Base-by-base conservation (phyloP, 352 stramenopile genomes). In the Hyaloperonospora arabidopsidis region DNA sequence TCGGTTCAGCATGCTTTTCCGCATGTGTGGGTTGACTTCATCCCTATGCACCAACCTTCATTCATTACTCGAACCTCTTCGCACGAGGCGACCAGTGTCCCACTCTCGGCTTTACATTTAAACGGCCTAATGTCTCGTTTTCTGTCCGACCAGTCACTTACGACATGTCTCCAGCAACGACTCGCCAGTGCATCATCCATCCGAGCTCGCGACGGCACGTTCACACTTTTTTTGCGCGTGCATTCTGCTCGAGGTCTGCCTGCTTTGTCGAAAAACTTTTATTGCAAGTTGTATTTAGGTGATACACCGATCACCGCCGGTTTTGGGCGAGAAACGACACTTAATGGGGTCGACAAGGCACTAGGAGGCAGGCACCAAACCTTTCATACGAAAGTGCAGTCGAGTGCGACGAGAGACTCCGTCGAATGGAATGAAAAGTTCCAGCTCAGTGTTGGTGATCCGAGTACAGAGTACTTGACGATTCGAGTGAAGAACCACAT, bases 391-490 rank as follows among this genome's bases (percentile, higher is more conserved):
- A 84, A 82, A 56, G 61, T 86, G 43, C 61, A 72, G 29, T 59
- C 52, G 32, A 67, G 62, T 28, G 53, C 54, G 12, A 49, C 59
- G 28, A 65, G 53, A 3, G 60, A 59, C 11, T 67, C 68, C 28
- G 73, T 75, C n/a, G 50, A 84, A 34, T 89, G 79, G 79, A 89
- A 87, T 51, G 68, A 89, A 34, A 87, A 89, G 67, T 86, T 89
- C 22, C 67, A 87, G 46, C 41, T 87, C 35, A 67, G 68, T 15
- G 58, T 89, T 0, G 59, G 61, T 14, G 63, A 85, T 25, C 70
- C 76, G 2, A 53, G 57, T 17, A 65, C 61, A 12, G 68, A 86
- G 53, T 68, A 87, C 17, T 45, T 89, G 21, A 86, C 71, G 32
- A 78, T 89, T 57, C 79, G 79, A 38, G 75, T 87, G 21, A 89